A percentile compares a stretch with the other conserved stretches of the same genome.
Conservation (phyloP, 192 early-diverging fungal species). For the Paraglomus brasilianum region DNA sequence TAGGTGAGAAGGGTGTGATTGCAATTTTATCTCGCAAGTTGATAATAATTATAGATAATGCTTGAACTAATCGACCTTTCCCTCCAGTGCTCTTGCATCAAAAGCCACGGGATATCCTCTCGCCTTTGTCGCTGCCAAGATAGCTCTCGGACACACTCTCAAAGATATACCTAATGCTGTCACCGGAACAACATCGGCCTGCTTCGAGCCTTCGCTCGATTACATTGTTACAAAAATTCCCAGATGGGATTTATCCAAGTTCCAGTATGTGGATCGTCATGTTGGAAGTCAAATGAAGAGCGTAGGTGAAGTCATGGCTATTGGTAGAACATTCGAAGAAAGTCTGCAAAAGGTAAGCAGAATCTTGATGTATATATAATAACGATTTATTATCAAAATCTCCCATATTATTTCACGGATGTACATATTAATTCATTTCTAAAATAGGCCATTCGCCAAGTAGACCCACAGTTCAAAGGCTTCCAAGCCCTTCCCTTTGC, state of each 20-base stretch:
- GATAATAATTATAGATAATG: no score
- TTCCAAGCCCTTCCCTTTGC: constrained; percentile 44
- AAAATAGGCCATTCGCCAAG: constrained; percentile 76
- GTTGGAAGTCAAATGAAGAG: constrained; percentile 92
- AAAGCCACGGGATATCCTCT: constrained; percentile 98
- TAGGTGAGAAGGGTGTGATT: constrained; percentile 33
- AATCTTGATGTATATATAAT: no score
- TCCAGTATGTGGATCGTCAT: constrained; percentile 83
- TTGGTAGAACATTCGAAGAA: constrained; percentile 97
- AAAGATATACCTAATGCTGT: constrained; percentile 87
- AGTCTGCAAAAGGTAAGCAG: constrained; percentile 78
- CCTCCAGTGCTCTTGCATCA: constrained; percentile 79
- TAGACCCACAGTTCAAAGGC: constrained; percentile 89
- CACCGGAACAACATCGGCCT: constrained; percentile 91
- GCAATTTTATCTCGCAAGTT: not conserved
- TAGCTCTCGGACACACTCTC: constrained; percentile 86
- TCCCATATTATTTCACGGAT: no score
- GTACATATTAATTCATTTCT: constrained; percentile 32
- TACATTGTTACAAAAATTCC: constrained; percentile 97
- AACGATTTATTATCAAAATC: no score
- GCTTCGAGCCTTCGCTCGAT: constrained; percentile 96
- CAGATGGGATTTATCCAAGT: constrained; percentile 95
- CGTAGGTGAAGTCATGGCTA: constrained; percentile 99
- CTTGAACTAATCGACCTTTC: not conserved
- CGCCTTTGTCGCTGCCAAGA: constrained; percentile 97